Evolutionary conservation across 768 basidiomycete species (phyloP).

Genomic region (Xanthoconium purpureum): DNA sequence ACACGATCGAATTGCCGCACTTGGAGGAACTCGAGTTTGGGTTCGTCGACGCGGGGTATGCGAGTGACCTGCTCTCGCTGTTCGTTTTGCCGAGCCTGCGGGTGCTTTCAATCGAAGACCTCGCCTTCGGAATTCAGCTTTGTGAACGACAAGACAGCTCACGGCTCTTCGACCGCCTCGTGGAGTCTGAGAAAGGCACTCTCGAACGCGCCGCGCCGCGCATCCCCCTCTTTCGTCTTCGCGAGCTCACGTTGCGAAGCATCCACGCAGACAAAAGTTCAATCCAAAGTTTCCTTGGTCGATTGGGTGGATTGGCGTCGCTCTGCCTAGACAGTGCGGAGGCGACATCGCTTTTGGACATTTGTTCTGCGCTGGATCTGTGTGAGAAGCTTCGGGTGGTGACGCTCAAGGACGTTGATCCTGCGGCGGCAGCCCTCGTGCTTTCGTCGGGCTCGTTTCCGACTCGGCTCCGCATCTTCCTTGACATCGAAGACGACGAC

Average conservation of each 20-base stretch:
- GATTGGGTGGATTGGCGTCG: background rate
- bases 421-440: background rate
- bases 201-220: background rate
- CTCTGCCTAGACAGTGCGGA: conserved; percentile 12
- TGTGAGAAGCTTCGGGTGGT: conserved; percentile 8
- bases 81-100: conserved; percentile 39
- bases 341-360: background rate
- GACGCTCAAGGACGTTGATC: conserved; percentile 11
- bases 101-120: conserved; percentile 44
- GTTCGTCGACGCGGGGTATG: conserved; percentile 42
- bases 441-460: conserved; percentile 7
- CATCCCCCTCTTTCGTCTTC: conserved; percentile 6
- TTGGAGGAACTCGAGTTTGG: conserved; percentile 40
- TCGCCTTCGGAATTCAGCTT: conserved; percentile 38
- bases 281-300: conserved; percentile 5
- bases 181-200: background rate
- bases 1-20: conserved; percentile 26
- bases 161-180: conserved; percentile 36
- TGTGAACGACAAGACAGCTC: conserved; percentile 35
- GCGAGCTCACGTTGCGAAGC: conserved; percentile 10
- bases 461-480: conserved; percentile 10
- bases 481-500: conserved; percentile 15
- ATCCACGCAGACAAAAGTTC: background rate
- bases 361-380: conserved; percentile 2
- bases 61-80: conserved; percentile 36